These are phyloP conservation scores for Scedosporium aurantiacum DNA, from an alignment of 2,329 filamentous ascomycete species.

Conservation along the genomic window DNA sequence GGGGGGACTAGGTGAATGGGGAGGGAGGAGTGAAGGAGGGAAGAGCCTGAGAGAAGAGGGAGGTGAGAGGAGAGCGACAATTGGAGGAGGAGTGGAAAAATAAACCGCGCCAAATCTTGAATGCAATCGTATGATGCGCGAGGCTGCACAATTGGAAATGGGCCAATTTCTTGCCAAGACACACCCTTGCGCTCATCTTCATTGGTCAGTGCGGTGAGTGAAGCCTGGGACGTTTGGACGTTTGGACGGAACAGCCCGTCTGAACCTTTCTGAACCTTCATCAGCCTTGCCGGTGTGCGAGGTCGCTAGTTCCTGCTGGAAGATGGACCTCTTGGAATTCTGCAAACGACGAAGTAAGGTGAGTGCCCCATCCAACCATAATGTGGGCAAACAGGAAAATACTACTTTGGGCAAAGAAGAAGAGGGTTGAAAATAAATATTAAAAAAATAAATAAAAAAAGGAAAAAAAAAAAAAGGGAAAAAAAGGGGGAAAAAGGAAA, in stretches of 20 bases:
- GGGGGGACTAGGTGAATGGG: too few species aligned
- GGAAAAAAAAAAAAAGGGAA: too few species aligned
- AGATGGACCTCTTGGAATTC: neutral
- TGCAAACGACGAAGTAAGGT: too few species aligned
- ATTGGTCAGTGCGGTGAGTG: neutral
- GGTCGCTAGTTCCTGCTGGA: neutral
- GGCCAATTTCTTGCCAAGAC: conserved; percentile 4
- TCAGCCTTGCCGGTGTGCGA: neutral
- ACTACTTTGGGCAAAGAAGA: too few species aligned
- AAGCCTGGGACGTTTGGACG: neutral
- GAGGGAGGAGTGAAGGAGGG: neutral
- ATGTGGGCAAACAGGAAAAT: too few species aligned
- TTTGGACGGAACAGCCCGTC: neutral
- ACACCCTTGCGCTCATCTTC: neutral
- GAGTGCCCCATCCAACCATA: too few species aligned
- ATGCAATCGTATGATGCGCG: conserved; percentile 6
- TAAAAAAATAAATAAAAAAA: too few species aligned
- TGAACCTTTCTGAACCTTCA: conserved; percentile 1
- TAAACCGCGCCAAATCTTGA: neutral
- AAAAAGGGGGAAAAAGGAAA: too few species aligned
- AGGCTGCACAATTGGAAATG: conserved; percentile 5
- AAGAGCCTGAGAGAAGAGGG: too few species aligned
- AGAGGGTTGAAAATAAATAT: too few species aligned
- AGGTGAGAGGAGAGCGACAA: too few species aligned
- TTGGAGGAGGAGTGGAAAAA: neutral